Evolutionary conservation across 176 grass and related monocot species (phyloP), one percentile per base, ranked within the genome.

Genomic region (Oryza coarctata): DNA sequence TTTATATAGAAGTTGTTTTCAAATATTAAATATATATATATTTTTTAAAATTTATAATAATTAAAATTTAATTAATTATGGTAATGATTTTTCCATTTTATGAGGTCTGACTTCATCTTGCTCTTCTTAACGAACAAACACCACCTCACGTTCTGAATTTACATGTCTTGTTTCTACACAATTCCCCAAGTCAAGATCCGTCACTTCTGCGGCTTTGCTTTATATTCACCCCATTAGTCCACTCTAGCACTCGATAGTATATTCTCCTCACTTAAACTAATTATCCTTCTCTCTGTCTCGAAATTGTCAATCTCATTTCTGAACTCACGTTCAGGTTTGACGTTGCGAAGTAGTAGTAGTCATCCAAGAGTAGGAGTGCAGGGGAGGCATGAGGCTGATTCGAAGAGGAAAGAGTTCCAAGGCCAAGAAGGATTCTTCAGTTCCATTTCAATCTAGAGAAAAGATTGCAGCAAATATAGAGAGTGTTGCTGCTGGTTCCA

Each of bases 321-420:
- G 14, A 85, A 41, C 70, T 64, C 75, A 29, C 20, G 39, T 68
- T 78, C 22, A 29, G 11, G 83, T 79, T 79, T 65, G 75, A 85
- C 75, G 57, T 72, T 65, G 40, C 55, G 28, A 28, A 38, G 14
- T 79, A 79, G 67, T 3, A 60, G n/a, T 39, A 39, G 2, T 60
- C 29, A 41, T 38, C 67, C 39, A 52, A 63, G 65, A 40, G 12
- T 34, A 35, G 38, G 6, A 28, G 2, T 55, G 18, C 74, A 66
- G 33, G 35, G 76, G 65, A 71, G 17, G 39, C 68, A 79, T 86
- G 83, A 86, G 12, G 83, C 50, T 86, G 39, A 45, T 72, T 63
- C 15, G n/a, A 17, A 65, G 75, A 63, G 28, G 40, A 32, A 79
- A 79, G 75, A 71, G 40, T 20, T 72, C 39, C 40, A 79, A 79